Evolutionary conservation across 345 rosid genomes (phyloP), one percentile per base, ranked within the genome.

Genomic region (Excoecaria agallocha): DNA sequence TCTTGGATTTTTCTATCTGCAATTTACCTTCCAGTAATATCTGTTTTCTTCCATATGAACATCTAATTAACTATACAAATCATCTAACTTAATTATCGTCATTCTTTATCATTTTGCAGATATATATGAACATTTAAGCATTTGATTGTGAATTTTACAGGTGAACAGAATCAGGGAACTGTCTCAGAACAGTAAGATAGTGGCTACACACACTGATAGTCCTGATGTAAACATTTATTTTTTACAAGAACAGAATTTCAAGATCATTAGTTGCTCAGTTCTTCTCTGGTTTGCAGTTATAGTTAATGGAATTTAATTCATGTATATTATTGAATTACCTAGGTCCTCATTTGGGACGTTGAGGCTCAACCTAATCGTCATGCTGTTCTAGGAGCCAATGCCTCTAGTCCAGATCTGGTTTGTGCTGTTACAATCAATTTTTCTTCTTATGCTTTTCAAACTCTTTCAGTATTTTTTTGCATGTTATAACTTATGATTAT

Each of bases 101-200:
- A 48, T 66, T 12, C 38, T 12, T 3, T 11, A 67, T 15, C 19
- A 3, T 45, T 46, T 38, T 66, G 4, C 43, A 48, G 10, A 43
- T 46, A 13, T n/a, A 3, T 20, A 20, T 1, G 24, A 70, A 43
- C 19, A 13, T 24, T 54, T 61, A 66, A 35, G 24, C 20, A 12
- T 68, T 38, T 50, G 45, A 39, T 45, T 69, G 56, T 74, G 50
- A 41, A 55, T 45, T 68, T 71, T 75, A 48, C 86, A 89, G 92
- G 92, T 89, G 71, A 89, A 89, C 76, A 87, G 89, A 84, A 89
- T 89, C 72, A 87, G 92, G 83, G 89, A 87, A 83, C 85, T 89
- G 45, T 89, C 90, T n/a, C 89, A 85, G 75, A 79, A 89, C 78
- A 84, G 84, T 59, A 89, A 87, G 78, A 89, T 89, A 59, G 85